Conservation (phyloP, 2,329 filamentous ascomycete genomes). For the Leptodontidium sp. region DNA sequence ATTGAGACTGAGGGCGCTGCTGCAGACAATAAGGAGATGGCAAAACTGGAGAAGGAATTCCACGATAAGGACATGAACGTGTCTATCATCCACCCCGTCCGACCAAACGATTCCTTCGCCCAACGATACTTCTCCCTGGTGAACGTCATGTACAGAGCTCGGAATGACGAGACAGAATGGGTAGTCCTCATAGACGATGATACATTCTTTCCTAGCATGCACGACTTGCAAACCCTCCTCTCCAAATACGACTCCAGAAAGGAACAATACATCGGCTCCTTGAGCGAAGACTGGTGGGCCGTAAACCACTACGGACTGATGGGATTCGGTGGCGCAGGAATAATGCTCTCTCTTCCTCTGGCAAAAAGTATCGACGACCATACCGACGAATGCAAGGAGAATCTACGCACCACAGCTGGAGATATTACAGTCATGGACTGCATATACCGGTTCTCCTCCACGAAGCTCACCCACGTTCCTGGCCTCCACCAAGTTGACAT, state of each 20-base stretch:
- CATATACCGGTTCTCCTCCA: conserved; percentile 39
- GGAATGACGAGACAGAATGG: conserved; percentile 49
- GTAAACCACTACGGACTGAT: conserved; percentile 46
- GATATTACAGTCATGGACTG: conserved; percentile 47
- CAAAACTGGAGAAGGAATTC: conserved; percentile 40
- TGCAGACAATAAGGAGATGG: conserved; percentile 41
- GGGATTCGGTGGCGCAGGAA: conserved; percentile 46
- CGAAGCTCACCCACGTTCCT: conserved; percentile 41
- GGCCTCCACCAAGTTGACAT: conserved; percentile 46
- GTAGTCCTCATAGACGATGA: conserved; percentile 45
- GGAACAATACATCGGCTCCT: conserved; percentile 42
- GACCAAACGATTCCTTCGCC: conserved; percentile 38
- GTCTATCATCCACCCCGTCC: conserved; percentile 41
- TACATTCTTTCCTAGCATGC: conserved; percentile 46
- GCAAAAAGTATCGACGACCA: conserved; percentile 41
- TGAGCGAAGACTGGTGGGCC: conserved; percentile 46
- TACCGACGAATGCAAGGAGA: conserved; percentile 40
- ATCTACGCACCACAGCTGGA: conserved; percentile 42
- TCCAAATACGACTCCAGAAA: conserved; percentile 40
- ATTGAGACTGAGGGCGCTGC: conserved; percentile 42
- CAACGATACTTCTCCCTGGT: conserved; percentile 56
- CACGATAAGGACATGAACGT: conserved; percentile 41
- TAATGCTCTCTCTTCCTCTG: conserved; percentile 42
- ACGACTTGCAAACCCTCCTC: conserved; percentile 46
- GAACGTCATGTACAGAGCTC: conserved; percentile 51